Percentiles rank a stretch among this genome's conserved stretches.
These are phyloP conservation scores for Nidularia pulvinata DNA, from an alignment of 768 basidiomycete species.

Conservation along the genomic window DNA sequence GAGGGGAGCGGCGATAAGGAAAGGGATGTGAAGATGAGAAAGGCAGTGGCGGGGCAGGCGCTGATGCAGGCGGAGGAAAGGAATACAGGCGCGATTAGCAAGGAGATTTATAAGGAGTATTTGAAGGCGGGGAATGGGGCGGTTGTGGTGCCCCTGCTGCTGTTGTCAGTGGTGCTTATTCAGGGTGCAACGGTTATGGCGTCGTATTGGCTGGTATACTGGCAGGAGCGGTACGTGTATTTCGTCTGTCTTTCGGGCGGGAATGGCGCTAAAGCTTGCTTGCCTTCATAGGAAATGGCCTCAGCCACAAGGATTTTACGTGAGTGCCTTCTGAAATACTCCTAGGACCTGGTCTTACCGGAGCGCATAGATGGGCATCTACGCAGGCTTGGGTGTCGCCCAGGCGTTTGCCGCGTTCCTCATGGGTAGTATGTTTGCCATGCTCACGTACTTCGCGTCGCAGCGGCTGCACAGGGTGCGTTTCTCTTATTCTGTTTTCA, in stretches of 20 bases:
- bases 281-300: slow-evolving; percentile 44
- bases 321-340: slow-evolving; percentile 27
- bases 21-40: slow-evolving; percentile 32
- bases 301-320: slow-evolving; percentile 68
- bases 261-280: slow-evolving; percentile 8
- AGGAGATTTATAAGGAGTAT: slow-evolving; percentile 59
- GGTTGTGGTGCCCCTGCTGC: slow-evolving; percentile 63
- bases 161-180: slow-evolving; percentile 58
- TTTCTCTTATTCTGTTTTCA: background rate
- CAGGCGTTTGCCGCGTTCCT: slow-evolving; percentile 72
- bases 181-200: slow-evolving; percentile 75
- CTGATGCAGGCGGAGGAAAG: slow-evolving; percentile 89
- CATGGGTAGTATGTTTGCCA: slow-evolving; percentile 63
- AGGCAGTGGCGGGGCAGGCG: slow-evolving; percentile 38
- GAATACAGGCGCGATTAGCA: slow-evolving; percentile 69
- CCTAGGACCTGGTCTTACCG: slow-evolving; percentile 1
- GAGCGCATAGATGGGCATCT: slow-evolving; percentile 72
- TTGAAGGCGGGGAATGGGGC: slow-evolving; percentile 67
- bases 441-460: slow-evolving; percentile 80
- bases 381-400: slow-evolving; percentile 68
- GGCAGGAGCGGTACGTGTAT: slow-evolving; percentile 61
- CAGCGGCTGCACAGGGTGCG: slow-evolving; percentile 59
- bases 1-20: slow-evolving; percentile 14
- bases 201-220: slow-evolving; percentile 85
- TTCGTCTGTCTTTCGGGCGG: background rate